Percentiles rank a stretch among this genome's conserved stretches.
These are phyloP conservation scores for Phaeophleospora eucalypticola DNA, from an alignment of 2,329 filamentous ascomycete genomes.

Conservation along the genomic window DNA sequence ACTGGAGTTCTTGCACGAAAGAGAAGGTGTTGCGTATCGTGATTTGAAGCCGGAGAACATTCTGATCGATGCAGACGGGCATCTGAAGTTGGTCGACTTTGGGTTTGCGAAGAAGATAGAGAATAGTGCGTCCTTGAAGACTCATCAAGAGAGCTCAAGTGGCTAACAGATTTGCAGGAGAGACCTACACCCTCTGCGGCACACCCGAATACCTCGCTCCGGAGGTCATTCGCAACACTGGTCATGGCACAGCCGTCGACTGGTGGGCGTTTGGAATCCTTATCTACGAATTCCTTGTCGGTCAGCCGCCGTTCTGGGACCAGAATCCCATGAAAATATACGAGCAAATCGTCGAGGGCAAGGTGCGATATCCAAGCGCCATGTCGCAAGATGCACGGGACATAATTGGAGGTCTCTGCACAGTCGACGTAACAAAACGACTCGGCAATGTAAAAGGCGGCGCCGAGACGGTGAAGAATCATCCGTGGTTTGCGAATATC, in stretches of 20 bases:
- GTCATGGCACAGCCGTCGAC: conserved; percentile 68
- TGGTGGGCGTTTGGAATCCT: conserved; percentile 86
- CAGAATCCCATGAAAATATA: conserved; percentile 84
- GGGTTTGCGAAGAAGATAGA: conserved; percentile 79
- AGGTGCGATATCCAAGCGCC: conserved; percentile 66
- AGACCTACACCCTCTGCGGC: conserved; percentile 79
- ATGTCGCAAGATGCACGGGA: conserved; percentile 68
- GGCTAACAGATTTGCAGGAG: conserved; percentile 41
- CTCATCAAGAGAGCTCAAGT: conserved; percentile 4
- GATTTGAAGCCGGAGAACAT: conserved; percentile 83
- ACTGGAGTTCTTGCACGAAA: conserved; percentile 74
- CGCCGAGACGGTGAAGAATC: conserved; percentile 65
- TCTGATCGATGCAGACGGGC: conserved; percentile 69
- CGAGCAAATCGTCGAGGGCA: conserved; percentile 75
- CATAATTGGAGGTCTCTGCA: conserved; percentile 72
- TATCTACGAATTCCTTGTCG: conserved; percentile 79
- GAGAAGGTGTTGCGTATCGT: conserved; percentile 74
- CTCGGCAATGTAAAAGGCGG: conserved; percentile 76
- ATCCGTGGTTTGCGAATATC: conserved; percentile 69
- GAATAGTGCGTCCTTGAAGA: conserved; percentile 41
- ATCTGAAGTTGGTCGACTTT: conserved; percentile 81
- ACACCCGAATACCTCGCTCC: conserved; percentile 81
- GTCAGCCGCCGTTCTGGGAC: conserved; percentile 83
- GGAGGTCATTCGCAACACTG: conserved; percentile 80
- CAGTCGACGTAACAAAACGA: conserved; percentile 70